phyloP scores from a whole-genome alignment of 75 land plant species.

The Picea sitchensis region DNA sequence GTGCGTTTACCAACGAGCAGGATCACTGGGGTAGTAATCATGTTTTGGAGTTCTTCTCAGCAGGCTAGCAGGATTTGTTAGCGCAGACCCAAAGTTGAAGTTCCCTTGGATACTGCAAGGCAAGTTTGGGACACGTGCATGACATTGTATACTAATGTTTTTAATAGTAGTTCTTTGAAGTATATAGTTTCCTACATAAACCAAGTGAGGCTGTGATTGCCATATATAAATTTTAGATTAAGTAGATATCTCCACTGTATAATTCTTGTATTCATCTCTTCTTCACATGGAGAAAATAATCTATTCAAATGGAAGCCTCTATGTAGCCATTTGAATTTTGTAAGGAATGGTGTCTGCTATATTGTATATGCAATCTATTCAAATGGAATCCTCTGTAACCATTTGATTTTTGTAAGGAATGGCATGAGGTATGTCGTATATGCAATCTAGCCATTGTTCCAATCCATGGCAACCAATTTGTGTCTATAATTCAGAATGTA shows the following conservation, averaged over 20 bases:
- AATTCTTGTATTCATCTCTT: not conserved
- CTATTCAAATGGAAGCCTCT: not conserved
- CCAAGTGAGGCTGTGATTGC: not conserved
- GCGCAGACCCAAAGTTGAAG: not conserved
- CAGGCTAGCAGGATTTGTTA: not conserved
- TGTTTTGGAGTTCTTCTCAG: conserved; percentile 2
- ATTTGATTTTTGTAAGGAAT: not conserved
- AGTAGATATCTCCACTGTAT: not conserved
- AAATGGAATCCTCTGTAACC: not conserved
- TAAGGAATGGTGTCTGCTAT: conserved; percentile 3
- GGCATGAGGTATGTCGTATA: not conserved
- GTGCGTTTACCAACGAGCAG: conserved; percentile 28
- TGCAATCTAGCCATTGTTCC: not conserved
- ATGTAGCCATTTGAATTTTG: not conserved
- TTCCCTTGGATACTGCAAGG: not conserved
- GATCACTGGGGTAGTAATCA: not conserved
- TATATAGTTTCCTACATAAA: conserved; percentile 1
- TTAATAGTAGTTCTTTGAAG: not conserved
- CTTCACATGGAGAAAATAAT: not conserved
- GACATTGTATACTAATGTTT: not conserved
- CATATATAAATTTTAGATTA: not conserved
- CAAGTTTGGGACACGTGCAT: conserved; percentile 5
- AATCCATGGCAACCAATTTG: conserved; percentile 1
- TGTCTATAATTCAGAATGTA: not conserved
- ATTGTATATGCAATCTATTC: conserved; percentile 2